Evolutionary conservation across 345 rosid genomes (phyloP).

Genomic region (Rhizophora mangle): DNA sequence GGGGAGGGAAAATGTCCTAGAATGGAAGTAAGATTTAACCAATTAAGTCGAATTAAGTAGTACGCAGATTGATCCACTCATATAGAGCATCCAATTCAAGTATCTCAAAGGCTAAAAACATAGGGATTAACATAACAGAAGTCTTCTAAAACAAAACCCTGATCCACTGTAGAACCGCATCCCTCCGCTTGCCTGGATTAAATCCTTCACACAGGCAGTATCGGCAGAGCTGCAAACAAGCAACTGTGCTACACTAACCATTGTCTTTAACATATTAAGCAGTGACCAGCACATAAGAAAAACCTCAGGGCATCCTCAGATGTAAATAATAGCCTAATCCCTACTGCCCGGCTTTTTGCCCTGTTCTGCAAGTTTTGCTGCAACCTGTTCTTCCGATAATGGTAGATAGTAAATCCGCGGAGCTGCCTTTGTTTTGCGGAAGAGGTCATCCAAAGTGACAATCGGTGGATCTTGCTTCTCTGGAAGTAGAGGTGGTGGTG

Average conservation of each 20-base stretch:
- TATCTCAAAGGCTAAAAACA: constrained; percentile 25
- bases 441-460: constrained; percentile 89
- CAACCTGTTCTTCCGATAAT: constrained; percentile 82
- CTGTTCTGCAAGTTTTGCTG: constrained; percentile 58
- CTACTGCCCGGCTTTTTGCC: constrained; percentile 42
- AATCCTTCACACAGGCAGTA: constrained; percentile 29
- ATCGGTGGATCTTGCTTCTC: constrained; percentile 83
- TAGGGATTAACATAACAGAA: constrained; percentile 19
- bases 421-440: constrained; percentile 83
- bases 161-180: constrained; percentile 23
- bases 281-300: constrained; percentile 5
- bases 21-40: too few species aligned
- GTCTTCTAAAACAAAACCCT: constrained; percentile 15
- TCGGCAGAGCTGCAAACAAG: constrained; percentile 49
- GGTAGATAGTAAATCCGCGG: constrained; percentile 98
- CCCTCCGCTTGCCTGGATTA: constrained; percentile 21
- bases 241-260: constrained; percentile 36
- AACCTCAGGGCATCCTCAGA: constrained; percentile 23
- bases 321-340: constrained; percentile 25
- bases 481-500: constrained; percentile 56
- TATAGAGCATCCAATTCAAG: constrained; percentile 19
- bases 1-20: too few species aligned
- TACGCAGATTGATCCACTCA: constrained; percentile 16
- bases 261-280: constrained; percentile 22
- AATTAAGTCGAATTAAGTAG: too few species aligned